A percentile compares a stretch with the other conserved stretches of the same genome.
Conservation (phyloP, 1,139 yeast species). For the Zygosaccharomyces pseudobailii region DNA sequence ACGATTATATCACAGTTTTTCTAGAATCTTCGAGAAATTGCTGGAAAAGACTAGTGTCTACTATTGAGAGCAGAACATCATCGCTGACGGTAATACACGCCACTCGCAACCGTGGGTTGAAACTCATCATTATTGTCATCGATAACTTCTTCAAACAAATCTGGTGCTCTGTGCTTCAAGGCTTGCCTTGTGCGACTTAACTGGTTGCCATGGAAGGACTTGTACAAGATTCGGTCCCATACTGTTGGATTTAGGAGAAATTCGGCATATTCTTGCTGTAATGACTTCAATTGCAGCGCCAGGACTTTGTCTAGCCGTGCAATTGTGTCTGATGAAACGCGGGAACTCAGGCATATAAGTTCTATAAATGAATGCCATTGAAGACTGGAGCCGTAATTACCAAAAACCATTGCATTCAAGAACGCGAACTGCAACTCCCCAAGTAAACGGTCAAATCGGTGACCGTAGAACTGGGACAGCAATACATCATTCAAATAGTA, state of each 20-base stretch:
- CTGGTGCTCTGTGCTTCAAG: slow-evolving; percentile 5
- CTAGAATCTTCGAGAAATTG: slow-evolving; percentile 7
- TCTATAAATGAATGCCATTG: slow-evolving; percentile 43
- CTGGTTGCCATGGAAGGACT: slow-evolving; percentile 12
- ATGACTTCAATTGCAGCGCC: slow-evolving; percentile 30
- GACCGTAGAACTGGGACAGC: slow-evolving; percentile 20
- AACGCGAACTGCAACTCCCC: slow-evolving; percentile 43
- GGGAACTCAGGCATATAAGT: slow-evolving; percentile 33
- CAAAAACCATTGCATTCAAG: slow-evolving; percentile 37
- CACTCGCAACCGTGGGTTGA: slow-evolving; percentile 20
- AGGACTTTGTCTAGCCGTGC: slow-evolving; percentile 30
- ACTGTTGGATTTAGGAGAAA: slow-evolving; percentile 29
- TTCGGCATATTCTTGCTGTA: slow-evolving; percentile 40
- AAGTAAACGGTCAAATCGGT: slow-evolving; percentile 26
- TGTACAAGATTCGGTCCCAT: slow-evolving; percentile 16
- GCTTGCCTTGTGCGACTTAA: slow-evolving; percentile 8
- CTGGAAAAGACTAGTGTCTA: not conserved
- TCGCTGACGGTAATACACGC: slow-evolving; percentile 14
- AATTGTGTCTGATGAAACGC: slow-evolving; percentile 18
- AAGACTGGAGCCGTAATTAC: slow-evolving; percentile 42
- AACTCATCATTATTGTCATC: slow-evolving; percentile 19
- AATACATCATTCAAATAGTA: slow-evolving; percentile 39
- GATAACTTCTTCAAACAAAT: slow-evolving; percentile 3
- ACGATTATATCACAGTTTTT: not conserved
- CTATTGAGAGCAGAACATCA: not conserved